Evolutionary conservation across 2,329 filamentous ascomycete species (phyloP).

Genomic region (Bipolaris cookei): DNA sequence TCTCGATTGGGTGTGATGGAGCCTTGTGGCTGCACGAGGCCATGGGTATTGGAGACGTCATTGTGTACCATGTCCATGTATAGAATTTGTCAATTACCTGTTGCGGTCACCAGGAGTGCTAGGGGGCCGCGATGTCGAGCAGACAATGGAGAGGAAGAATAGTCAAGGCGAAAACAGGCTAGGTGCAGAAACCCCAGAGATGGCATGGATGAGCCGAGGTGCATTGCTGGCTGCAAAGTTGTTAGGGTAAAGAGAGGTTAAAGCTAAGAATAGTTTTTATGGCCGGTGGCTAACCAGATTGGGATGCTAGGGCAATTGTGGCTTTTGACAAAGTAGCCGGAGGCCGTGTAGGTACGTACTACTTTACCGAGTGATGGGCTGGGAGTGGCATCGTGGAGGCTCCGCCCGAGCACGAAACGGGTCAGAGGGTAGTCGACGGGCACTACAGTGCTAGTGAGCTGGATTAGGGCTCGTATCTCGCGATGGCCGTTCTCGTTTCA

Average conservation of each 20-base stretch:
- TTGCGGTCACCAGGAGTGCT: neutral
- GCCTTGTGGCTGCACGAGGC: conserved; percentile 1
- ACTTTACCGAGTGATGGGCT: conserved; percentile 23
- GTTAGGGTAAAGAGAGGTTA: conserved; percentile 28
- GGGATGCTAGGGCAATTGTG: conserved; percentile 29
- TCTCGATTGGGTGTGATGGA: conserved; percentile 5
- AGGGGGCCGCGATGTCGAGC: too few relatives aligned
- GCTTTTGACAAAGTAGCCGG: conserved; percentile 30
- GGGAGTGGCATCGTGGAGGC: conserved; percentile 31
- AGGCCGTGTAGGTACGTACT: conserved; percentile 20
- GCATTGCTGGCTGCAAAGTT: conserved; percentile 1
- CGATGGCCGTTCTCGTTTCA: too few relatives aligned
- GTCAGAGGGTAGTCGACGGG: too few relatives aligned
- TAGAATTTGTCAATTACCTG: neutral
- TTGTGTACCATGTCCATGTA: neutral
- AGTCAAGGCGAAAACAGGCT: conserved; percentile 19
- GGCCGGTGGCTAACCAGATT: conserved; percentile 20
- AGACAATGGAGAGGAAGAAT: neutral
- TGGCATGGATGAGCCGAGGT: conserved; percentile 4
- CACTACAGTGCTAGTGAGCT: too few relatives aligned
- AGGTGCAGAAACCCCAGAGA: conserved; percentile 13
- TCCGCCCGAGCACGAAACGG: neutral
- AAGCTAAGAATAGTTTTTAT: conserved; percentile 42
- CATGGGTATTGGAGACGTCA: conserved; percentile 11
- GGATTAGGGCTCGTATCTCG: too few relatives aligned